Evolutionary conservation across 257 asterid genomes (phyloP), one percentile per base, ranked within the genome.

Genomic region (Solanum sparsipilum): DNA sequence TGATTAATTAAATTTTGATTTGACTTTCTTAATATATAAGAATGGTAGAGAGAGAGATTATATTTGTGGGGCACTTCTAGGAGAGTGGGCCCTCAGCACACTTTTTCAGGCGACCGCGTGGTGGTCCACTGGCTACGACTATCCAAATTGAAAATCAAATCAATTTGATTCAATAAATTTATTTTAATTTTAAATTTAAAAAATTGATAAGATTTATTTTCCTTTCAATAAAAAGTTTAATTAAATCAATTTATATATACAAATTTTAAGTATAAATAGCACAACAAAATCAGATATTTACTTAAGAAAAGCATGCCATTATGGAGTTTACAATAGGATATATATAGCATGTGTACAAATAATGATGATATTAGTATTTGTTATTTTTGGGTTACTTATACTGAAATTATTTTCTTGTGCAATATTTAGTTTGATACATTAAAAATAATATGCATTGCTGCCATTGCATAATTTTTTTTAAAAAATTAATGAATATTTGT

Each of bases 401-500:
- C 7, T 56, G 65, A 18, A 18, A 56, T 6, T 56, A 18, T 7
- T 6, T 56, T 56, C 18, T 52, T 16, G 56, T 52, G 23, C 1
- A 18, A 18, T 52, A 16, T 52, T 2, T 6, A 52, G 9, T 16
- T 6, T 21, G 63, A 52, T 1, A 52, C 9, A 52, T 52, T 18
- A 52, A 52, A 16, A 52, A 52, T 5, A 52, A 16, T 6, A 52
- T 16, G 23, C 23, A 6, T 16, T 12, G 16, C 0, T 44, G 2
- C 0, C 0, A 12, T 44, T 16, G 9, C 23, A 16, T 52, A 52
- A 52, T 9, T 52, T 52, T 52, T 52, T 15, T 0, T 0, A 5
- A 6, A 52, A 16, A 52, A 16, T 5, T 52, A 52, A 52, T 16
- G 23, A 52, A 5, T 16, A 52, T 52, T 52, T 16, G 1, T 52